A percentile compares a stretch with the other conserved stretches of the same genome.
phyloP scores from a whole-genome alignment of 75 land plant species.

The Picea sitchensis region DNA sequence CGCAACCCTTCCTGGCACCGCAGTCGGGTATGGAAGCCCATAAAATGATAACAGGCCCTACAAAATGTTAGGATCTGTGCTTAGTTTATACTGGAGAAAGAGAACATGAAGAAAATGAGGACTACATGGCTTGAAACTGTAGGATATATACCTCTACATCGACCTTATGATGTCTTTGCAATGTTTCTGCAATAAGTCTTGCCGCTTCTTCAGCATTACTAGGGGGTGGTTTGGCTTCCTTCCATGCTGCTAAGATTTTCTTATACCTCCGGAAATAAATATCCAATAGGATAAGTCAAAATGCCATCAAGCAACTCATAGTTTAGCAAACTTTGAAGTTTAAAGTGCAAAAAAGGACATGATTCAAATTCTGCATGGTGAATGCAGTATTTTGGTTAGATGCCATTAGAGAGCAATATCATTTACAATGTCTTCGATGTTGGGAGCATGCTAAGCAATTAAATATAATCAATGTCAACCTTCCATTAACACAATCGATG shows the following conservation, averaged over 20 bases:
- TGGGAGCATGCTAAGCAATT: not conserved
- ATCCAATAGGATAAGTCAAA: not conserved
- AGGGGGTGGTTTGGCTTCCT: conserved; percentile 53
- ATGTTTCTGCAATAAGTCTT: conserved; percentile 50
- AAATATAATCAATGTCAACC: not conserved
- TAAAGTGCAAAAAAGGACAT: not conserved
- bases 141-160: conserved; percentile 73
- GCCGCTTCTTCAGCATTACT: conserved; percentile 75
- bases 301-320: not conserved
- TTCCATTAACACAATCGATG: too few relatives aligned
- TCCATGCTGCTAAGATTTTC: conserved; percentile 80
- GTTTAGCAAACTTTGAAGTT: not conserved
- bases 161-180: conserved; percentile 60
- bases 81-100: not conserved
- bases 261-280: conserved; percentile 51
- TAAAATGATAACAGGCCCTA: conserved; percentile 83
- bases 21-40: conserved; percentile 47
- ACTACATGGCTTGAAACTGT: not conserved
- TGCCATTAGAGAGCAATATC: not conserved
- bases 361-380: not conserved
- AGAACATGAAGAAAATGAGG: not conserved
- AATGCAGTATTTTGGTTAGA: not conserved
- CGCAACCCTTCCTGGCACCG: conserved; percentile 20
- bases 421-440: not conserved
- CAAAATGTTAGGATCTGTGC: not conserved